Evolutionary conservation across 345 rosid species (phyloP).

Genomic region (Anastatica hierochuntica): DNA sequence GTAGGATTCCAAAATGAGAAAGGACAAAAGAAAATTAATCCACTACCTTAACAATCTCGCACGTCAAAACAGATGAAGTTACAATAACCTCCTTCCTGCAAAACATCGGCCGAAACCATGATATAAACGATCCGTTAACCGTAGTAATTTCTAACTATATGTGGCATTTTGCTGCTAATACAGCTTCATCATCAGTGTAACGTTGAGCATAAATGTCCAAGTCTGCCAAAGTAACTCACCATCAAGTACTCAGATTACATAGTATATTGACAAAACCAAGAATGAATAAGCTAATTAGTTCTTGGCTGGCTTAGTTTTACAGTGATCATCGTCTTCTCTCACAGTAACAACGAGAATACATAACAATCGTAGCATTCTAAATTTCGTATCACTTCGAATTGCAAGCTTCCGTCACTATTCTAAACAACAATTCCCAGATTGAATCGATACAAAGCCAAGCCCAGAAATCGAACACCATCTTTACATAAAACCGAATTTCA

Average conservation of each 20-base stretch:
- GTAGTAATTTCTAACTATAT: neutral
- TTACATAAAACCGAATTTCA: neutral
- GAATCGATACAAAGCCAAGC: neutral
- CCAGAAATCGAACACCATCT: no score
- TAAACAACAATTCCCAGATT: no score
- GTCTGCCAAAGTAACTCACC: neutral
- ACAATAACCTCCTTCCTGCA: conserved; percentile 81
- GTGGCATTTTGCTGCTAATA: neutral
- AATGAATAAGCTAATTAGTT: neutral
- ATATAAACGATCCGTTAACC: neutral
- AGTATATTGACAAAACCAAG: neutral
- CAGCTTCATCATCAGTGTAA: neutral
- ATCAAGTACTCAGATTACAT: no score
- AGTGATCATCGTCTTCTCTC: neutral
- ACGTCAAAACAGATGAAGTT: conserved; percentile 77
- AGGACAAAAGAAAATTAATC: neutral
- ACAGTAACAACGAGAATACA: neutral
- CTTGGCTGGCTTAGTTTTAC: no score
- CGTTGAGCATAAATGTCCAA: neutral
- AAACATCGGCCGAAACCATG: neutral
- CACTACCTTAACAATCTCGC: conserved; percentile 78
- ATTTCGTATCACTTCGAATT: neutral
- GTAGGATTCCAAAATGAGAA: neutral
- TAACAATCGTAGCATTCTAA: neutral
- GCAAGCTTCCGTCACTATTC: neutral